A percentile compares a stretch with the other conserved stretches of the same genome.
Conservation (phyloP, 768 basidiomycete species). For the Leccinum variicolor region DNA sequence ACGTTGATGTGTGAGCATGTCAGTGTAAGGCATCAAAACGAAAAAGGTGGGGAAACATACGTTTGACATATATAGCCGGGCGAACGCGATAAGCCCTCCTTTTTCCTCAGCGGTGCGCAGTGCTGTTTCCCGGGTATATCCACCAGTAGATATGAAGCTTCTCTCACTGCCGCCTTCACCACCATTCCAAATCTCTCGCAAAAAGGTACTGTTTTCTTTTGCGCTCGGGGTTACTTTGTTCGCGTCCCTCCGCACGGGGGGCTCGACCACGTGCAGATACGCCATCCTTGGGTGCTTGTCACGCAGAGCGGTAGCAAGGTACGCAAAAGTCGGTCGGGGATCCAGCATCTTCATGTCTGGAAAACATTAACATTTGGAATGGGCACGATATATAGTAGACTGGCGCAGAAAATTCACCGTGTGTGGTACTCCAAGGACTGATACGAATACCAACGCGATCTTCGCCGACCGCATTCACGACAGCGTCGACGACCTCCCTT, state of each 20-base stretch:
- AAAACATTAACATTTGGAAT: not conserved
- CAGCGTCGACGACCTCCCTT: conserved; percentile 51
- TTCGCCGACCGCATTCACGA: conserved; percentile 49
- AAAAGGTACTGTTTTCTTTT: conserved; percentile 39
- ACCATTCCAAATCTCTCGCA: conserved; percentile 42
- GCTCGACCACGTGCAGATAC: conserved; percentile 52
- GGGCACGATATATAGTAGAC: not conserved
- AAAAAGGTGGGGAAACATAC: not conserved
- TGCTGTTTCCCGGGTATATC: conserved; percentile 21
- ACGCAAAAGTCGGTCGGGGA: conserved; percentile 51
- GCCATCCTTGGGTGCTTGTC: conserved; percentile 35
- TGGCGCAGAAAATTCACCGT: conserved; percentile 27
- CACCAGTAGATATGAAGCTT: not conserved
- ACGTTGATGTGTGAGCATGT: not conserved
- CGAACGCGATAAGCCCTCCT: conserved; percentile 24
- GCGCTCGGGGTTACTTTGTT: not conserved
- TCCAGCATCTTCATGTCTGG: conserved; percentile 52
- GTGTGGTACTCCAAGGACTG: conserved; percentile 50
- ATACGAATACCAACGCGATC: conserved; percentile 54
- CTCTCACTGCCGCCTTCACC: conserved; percentile 1
- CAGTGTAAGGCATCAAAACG: not conserved
- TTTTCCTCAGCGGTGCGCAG: conserved; percentile 32
- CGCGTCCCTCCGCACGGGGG: conserved; percentile 22
- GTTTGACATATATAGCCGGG: conserved; percentile 5
- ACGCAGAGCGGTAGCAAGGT: conserved; percentile 43